Evolutionary conservation across 345 rosid species (phyloP), one percentile per base, ranked within the genome.

Genomic region (Brassica cretica): DNA sequence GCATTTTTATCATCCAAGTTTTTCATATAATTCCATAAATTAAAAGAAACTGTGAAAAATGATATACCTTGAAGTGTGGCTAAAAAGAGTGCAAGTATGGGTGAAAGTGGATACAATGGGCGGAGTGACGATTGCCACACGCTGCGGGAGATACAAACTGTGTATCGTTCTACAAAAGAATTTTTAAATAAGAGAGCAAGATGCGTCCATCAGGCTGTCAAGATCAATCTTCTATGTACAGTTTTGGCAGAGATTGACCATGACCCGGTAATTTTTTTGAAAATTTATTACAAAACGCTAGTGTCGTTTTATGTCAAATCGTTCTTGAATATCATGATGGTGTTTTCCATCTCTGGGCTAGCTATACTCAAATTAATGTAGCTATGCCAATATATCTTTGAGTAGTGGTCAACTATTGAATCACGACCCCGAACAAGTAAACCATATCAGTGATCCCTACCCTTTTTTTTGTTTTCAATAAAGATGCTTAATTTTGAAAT

Each of bases 171-270:
- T 41, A 41, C 49, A 41, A 41, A 41, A 41, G 49, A 41, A 41
- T 10, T 2, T 11, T 27, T 41, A 67, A 46, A n/a, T 1, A 37
- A 63, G 33, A 53, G 24, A 37, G 56, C 33, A 44, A 71, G 76
- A 66, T 78, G 41, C 65, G 78, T 79, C 78, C 74, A 74, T 79
- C 78, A 62, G 60, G 18, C 82, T 79, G 78, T 79, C 82, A 72
- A 73, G 68, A 74, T 79, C 75, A 79, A 67, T 73, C 82, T 68
- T 74, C 44, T 55, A 72, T 65, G 72, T 71, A 78, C 81, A 78
- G 53, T 30, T 65, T 56, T 72, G 72, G 73, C 73, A 65, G 81
- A 72, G 24, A 66, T 56, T 72, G 77, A 72, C 56, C 53, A 72
- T 24, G 56, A 65, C 60, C 16, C 35, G 3, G 12, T 59, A n/a